phyloP scores from a whole-genome alignment of 139 green algal genomes.

The Coccomyxa sp. region DNA sequence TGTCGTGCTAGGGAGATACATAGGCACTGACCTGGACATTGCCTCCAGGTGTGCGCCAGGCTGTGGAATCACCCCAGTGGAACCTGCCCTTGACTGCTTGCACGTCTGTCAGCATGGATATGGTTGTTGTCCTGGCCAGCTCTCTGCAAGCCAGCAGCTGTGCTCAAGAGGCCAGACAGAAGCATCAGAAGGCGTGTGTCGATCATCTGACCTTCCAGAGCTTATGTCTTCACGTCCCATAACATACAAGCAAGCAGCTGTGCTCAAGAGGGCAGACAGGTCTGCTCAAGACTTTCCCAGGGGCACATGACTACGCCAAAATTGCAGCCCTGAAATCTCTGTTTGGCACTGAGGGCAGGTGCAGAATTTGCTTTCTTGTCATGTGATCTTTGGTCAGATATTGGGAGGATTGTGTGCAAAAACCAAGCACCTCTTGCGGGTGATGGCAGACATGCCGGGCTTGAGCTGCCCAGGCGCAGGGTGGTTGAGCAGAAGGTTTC shows the following conservation, averaged over 20 bases:
- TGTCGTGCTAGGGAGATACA: not conserved
- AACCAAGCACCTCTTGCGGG: not conserved
- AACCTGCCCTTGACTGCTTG: not conserved
- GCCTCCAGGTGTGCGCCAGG: not conserved
- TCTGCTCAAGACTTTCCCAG: too few relatives aligned
- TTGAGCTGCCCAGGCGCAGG: not conserved
- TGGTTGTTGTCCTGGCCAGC: not conserved
- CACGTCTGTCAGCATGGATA: conserved; percentile 5
- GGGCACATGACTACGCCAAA: too few relatives aligned
- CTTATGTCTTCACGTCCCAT: too few relatives aligned
- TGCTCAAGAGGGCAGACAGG: too few relatives aligned
- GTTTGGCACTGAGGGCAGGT: too few relatives aligned
- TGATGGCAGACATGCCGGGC: conserved; percentile 3
- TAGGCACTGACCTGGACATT: not conserved
- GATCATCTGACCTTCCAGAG: too few relatives aligned
- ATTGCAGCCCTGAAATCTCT: too few relatives aligned
- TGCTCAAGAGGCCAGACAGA: too few relatives aligned
- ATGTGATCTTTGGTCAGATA: not conserved
- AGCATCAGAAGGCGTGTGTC: too few relatives aligned
- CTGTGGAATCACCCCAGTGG: not conserved
- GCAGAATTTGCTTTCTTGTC: too few relatives aligned
- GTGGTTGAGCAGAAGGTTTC: conserved; percentile 32
- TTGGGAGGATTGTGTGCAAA: not conserved
- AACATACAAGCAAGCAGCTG: too few relatives aligned
- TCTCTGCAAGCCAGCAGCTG: too few relatives aligned